Base-by-base conservation (phyloP, 1,284 basidiomycete species). In the Rhodotorula sp. region DNA sequence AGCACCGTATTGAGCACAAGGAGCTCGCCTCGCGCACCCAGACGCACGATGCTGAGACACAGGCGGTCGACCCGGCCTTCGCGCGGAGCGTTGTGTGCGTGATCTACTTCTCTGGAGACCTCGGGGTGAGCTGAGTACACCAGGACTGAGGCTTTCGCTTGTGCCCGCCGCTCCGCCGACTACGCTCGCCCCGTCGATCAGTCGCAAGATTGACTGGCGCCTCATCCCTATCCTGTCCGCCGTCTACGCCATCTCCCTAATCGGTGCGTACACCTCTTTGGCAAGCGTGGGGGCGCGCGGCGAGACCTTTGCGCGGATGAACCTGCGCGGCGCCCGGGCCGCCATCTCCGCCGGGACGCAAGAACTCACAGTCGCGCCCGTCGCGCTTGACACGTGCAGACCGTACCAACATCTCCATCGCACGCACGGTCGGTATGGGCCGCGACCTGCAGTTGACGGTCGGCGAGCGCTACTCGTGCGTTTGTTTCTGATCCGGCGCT, bases 161-260 rank as follows among this genome's bases (percentile, higher is more conserved):
- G 9, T 54, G 36, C 12, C 27, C 27, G 13, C 39, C n/a, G 32
- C 55, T 27, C 46, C 4, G 34, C 51, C n/a, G 22, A 34, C 51
- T 29, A 34, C 41, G n/a, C 29, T 19, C 55, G 25, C 46, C 39
- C 41, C 34, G 10, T 34, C 19, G 5, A 41, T 37, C 61, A 81
- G 79, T 22, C 67, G 75, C 65, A 80, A 80, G 70, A 72, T 83
- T 68, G 82, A 82, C 71, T 67, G 70, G 29, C 76, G 80, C 19
- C 77, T 83, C 53, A 71, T 83, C 13, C 81, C 81, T 58, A 80
- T 82, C 41, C 80, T 82, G 39, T 80, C 78, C 29, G 79, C 78
- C 19, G 76, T 82, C 36, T 82, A 81, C 69, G 77, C 80, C 64
- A 59, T 82, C 58, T 79, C 79, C 3, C 76, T 82, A 56, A 82